Evolutionary conservation across 768 basidiomycete species (phyloP).

Genomic region (Boletus rufocinnamomeus): DNA sequence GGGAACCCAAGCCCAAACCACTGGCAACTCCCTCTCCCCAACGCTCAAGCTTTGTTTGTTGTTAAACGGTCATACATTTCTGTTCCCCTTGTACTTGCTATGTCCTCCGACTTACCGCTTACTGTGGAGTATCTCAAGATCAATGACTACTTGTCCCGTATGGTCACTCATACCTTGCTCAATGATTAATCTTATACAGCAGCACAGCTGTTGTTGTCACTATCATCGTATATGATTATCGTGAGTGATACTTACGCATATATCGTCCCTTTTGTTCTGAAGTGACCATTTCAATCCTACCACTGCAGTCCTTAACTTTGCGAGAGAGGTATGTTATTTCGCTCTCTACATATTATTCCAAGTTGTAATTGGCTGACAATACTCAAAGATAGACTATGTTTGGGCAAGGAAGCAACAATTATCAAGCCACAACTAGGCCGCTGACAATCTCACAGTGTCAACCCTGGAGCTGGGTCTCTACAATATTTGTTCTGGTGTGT

Average conservation of each 20-base stretch:
- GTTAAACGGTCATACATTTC: too few species aligned
- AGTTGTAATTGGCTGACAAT: background rate
- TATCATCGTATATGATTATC: constrained; percentile 9
- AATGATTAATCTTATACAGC: background rate
- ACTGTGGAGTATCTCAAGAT: background rate
- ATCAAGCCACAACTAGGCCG: rapidly evolving
- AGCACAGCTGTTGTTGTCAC: background rate
- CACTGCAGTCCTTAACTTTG: constrained; percentile 10
- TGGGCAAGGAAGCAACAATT: constrained; percentile 12
- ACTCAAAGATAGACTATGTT: constrained; percentile 17
- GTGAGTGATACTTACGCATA: too few species aligned
- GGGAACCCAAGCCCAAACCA: too few species aligned
- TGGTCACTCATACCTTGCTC: background rate
- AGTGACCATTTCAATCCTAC: background rate
- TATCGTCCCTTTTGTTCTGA: background rate
- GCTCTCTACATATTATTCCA: too few species aligned
- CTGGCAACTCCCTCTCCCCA: too few species aligned
- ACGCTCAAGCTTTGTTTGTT: too few species aligned
- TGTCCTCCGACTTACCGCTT: background rate
- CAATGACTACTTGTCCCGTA: background rate
- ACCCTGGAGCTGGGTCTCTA: constrained; percentile 16
- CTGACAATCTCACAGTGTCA: background rate
- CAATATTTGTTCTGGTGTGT: constrained; percentile 12
- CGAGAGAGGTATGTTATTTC: constrained; percentile 4
- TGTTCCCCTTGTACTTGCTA: background rate